Percentiles rank a stretch among this genome's conserved stretches.
phyloP scores from a whole-genome alignment of 2,329 filamentous ascomycete species.

The Verticillium dahliae region DNA sequence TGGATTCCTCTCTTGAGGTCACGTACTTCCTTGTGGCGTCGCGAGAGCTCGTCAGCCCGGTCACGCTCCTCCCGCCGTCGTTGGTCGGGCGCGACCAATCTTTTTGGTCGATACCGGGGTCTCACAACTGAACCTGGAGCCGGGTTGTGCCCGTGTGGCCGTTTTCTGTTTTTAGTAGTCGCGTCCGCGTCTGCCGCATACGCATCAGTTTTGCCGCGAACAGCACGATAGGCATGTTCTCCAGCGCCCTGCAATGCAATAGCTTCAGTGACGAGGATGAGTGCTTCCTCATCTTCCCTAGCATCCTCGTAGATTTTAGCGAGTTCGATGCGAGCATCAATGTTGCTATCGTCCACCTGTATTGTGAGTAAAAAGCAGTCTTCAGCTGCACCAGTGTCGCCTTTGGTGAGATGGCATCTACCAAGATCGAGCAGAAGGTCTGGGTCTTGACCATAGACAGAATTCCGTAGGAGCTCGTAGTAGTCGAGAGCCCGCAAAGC shows the following conservation, averaged over 20 bases:
- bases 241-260: constrained; percentile 53
- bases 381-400: constrained; percentile 63
- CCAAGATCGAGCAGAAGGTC: constrained; percentile 50
- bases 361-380: constrained; percentile 71
- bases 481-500: constrained; percentile 43
- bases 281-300: constrained; percentile 67
- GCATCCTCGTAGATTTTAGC: constrained; percentile 78
- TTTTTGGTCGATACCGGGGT: constrained; percentile 36
- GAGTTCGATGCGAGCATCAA: constrained; percentile 72
- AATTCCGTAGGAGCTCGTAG: constrained; percentile 46
- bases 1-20: constrained; percentile 34
- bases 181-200: background rate
- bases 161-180: background rate
- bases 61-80: constrained; percentile 36
- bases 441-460: constrained; percentile 43
- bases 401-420: constrained; percentile 61
- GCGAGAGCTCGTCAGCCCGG: constrained; percentile 28
- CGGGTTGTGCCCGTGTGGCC: background rate
- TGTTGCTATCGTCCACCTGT: constrained; percentile 62
- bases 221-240: constrained; percentile 19
- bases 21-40: constrained; percentile 36
- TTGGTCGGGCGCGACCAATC: constrained; percentile 36
- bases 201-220: constrained; percentile 3
- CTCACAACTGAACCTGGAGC: background rate
- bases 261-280: constrained; percentile 70